phyloP scores from a whole-genome alignment of 768 basidiomycete species.

The Leucosporidium scottii region DNA sequence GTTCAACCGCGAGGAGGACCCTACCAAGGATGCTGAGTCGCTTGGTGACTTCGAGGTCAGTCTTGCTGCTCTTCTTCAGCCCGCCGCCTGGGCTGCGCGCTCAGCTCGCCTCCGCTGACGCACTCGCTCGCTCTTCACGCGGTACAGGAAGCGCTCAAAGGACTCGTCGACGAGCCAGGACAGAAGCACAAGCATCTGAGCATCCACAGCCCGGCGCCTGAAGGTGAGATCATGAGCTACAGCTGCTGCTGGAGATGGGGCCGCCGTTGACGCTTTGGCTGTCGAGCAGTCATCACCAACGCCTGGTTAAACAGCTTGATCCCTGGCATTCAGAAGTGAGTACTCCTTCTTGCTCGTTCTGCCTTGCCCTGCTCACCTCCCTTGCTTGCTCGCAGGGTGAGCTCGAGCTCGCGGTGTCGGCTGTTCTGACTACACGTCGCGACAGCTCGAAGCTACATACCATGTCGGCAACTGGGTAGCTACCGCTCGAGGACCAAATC shows the following conservation, averaged over 20 bases:
- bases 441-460: not conserved
- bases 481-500: not conserved
- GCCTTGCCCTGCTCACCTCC: not conserved
- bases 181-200: too few species aligned
- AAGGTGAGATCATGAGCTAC: too few species aligned
- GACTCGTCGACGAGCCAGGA: not conserved
- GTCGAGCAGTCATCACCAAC: not conserved
- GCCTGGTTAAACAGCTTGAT: not conserved
- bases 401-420: not conserved
- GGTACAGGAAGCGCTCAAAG: not conserved
- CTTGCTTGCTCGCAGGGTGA: not conserved
- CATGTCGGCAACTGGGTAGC: conserved; percentile 11
- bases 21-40: too few species aligned
- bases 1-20: too few species aligned
- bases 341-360: not conserved
- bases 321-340: not conserved
- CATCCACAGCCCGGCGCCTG: too few species aligned
- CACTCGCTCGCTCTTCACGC: too few species aligned
- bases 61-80: too few species aligned
- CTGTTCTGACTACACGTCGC: too few species aligned
- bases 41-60: too few species aligned
- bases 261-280: not conserved
- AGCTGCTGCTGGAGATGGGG: too few species aligned
- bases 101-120: too few species aligned
- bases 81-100: too few species aligned